Percentiles rank a stretch among this genome's conserved stretches.
Evolutionary conservation across 2,329 filamentous ascomycete species (phyloP).

Genomic region (Talaromyces pinophilus): DNA sequence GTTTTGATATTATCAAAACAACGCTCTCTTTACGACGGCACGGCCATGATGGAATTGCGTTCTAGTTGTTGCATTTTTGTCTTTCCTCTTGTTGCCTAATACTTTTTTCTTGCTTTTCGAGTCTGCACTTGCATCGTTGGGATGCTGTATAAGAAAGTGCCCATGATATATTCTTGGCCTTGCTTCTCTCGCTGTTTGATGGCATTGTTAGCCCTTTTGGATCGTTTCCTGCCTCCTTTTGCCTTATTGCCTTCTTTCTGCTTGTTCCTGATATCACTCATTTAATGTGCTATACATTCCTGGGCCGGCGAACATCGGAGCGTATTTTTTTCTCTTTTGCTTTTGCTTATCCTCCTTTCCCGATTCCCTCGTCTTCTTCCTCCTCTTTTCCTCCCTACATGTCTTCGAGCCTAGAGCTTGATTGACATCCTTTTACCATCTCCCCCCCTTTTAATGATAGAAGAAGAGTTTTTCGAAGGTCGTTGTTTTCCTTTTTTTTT

Average conservation of each 20-base stretch:
- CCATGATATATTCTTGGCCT: constrained; percentile 5
- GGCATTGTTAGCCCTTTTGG: constrained; percentile 14
- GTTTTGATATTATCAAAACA: constrained; percentile 20
- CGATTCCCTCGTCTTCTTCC: neutral
- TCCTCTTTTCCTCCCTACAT: neutral
- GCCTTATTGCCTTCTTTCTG: constrained; percentile 16
- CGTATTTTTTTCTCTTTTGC: constrained; percentile 12
- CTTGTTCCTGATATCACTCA: constrained; percentile 24
- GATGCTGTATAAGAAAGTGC: constrained; percentile 11
- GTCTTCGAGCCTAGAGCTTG: neutral
- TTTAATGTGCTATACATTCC: constrained; percentile 23
- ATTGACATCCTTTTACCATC: neutral
- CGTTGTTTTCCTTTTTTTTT: neutral
- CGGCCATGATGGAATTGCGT: constrained; percentile 26
- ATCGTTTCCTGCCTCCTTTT: neutral
- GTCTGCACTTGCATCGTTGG: constrained; percentile 10
- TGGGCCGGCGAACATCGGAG: constrained; percentile 25
- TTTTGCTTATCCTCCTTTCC: constrained; percentile 1
- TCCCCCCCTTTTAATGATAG: constrained; percentile 12
- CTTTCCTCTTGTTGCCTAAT: constrained; percentile 11
- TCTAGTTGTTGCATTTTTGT: constrained; percentile 20
- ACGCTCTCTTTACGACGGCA: constrained; percentile 26
- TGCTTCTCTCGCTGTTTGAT: constrained; percentile 5
- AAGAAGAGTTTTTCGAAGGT: constrained; percentile 1
- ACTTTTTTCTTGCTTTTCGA: neutral